Base-by-base conservation (phyloP, 768 basidiomycete genomes). In the Lentinula guzmanii region DNA sequence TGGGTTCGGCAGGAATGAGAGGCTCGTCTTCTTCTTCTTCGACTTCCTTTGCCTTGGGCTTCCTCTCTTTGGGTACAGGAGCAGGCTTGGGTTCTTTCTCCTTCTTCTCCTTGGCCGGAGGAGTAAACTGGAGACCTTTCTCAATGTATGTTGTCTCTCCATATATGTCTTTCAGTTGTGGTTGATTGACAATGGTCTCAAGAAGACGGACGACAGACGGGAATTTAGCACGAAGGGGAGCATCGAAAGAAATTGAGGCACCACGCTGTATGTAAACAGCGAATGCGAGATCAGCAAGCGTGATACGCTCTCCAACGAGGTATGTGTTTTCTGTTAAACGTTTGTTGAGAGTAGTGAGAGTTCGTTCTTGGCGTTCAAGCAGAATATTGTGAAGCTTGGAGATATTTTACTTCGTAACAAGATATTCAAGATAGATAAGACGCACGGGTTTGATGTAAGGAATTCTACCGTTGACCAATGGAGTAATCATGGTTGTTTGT, bases 301-400 rank as follows among this genome's bases (percentile, higher is more conserved):
- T 93, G 81, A 98, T 90, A 70, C 96, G 91, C 72, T 99, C 93
- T 65, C 87, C 89, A 60, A 94, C 94, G 69, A 98, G 83, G 84
- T 86, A 98, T 51, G 96, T 99, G 70, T 83, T 86, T 61, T 84
- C 80, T 53, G 79, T 70, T 67, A 99, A 86, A 78, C 91, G 83
- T 37, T 76, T 73, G 65, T 99, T 85, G 61, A 98, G 79, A 64
- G 85, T 86, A 43, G 76, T 76, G 54, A 97, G 79, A 21, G 84
- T 75, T 51, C 83, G 80, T 45, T 74, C 64, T 68, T 86, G 80
- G 41, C 79, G 81, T 51, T 90, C 86, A 15, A 75, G 66, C 59
- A 84, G 70, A 51, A 63, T 53, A 53, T 71, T 83, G 75, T 93
- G 90, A 64, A 82, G 71, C 90, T 93, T 64, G 15, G 39, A 52